Evolutionary conservation across 352 stramenopile genomes (phyloP), one percentile per base, ranked within the genome.

Genomic region (Globisporangium orthogonon): DNA sequence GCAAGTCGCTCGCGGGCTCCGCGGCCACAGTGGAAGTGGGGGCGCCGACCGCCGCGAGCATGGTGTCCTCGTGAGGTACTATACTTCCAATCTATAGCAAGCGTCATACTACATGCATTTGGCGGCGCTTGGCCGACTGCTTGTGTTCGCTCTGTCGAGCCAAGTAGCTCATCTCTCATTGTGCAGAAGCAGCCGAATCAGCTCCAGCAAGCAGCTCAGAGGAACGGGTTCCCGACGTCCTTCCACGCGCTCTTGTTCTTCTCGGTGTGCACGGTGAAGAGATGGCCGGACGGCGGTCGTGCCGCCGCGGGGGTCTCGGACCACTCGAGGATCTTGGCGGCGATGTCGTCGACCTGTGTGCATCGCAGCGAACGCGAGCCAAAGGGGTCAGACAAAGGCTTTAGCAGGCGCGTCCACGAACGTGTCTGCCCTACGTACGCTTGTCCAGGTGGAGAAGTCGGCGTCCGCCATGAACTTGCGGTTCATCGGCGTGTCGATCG

Each of bases 401-500:
- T 23, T 23, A 23, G 23, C 23, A 1, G 23, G 23, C 23, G 23
- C 23, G 23, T 23, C 23, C 23, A 23, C 23, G 23, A 23, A 23
- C 23, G 23, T 23, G 23, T 23, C 23, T 23, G 14, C 3, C 11
- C 33, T 28, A 41, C 54, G 18, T 66, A 90, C 78, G 60, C 80
- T 89, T 10, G 85, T 93, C 85, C 85, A 93, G 7, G 74, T 86
- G 6, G 79, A 85, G 59, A 89, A 90, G 59, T 96, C 87, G 23
- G 86, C 85, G 50, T 93, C 74, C 2, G 68, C 72, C 83, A 95
- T 96, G 60, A 72, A 90, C 70, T 90, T 87, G 59, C 86, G 85
- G 63, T 96, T 96, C 66, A 86, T 93, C 3, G 87, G 83, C 46
- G 87, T 96, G 61, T 96, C 87, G 53, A 96, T 94, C 15, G 83